These are phyloP conservation scores for Penicillium sp. DNA, from an alignment of 2,329 filamentous ascomycete genomes.

Conservation along the genomic window DNA sequence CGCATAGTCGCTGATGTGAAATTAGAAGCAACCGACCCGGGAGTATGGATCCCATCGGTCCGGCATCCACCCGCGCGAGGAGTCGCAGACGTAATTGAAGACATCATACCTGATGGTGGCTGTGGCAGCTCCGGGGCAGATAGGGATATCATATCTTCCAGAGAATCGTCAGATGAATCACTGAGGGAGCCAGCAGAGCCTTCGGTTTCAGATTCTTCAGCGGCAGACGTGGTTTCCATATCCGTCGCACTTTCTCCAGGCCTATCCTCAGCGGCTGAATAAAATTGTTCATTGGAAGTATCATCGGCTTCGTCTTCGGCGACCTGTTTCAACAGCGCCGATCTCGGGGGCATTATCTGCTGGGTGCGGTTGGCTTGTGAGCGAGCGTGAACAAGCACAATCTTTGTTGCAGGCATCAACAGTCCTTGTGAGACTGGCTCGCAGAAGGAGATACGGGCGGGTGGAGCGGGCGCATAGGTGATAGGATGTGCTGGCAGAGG, in stretches of 20 bases:
- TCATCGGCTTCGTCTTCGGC: slow-evolving; percentile 68
- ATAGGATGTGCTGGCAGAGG: slow-evolving; percentile 76
- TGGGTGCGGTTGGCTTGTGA: slow-evolving; percentile 42
- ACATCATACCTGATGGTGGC: slow-evolving; percentile 75
- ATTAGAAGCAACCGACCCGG: slow-evolving; percentile 84
- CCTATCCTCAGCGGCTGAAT: slow-evolving; percentile 82
- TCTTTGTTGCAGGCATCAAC: slow-evolving; percentile 72
- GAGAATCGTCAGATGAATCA: slow-evolving; percentile 86
- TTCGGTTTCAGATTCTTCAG: slow-evolving; percentile 63
- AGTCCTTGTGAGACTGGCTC: slow-evolving; percentile 91
- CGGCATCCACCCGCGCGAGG: slow-evolving; percentile 71
- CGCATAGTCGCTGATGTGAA: slow-evolving; percentile 82
- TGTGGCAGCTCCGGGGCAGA: slow-evolving; percentile 75
- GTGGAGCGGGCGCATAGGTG: slow-evolving; percentile 78
- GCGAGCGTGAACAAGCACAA: slow-evolving; percentile 67
- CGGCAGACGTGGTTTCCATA: slow-evolving; percentile 55
- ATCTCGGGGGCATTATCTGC: slow-evolving; percentile 47
- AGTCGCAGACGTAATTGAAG: slow-evolving; percentile 76
- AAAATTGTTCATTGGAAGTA: slow-evolving; percentile 87
- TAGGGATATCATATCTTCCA: slow-evolving; percentile 91
- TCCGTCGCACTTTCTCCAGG: slow-evolving; percentile 43
- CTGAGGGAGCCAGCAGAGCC: slow-evolving; percentile 54
- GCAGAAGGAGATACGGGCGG: slow-evolving; percentile 86
- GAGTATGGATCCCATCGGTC: slow-evolving; percentile 73
- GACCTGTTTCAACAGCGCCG: slow-evolving; percentile 60